Evolutionary conservation across 305 asterid species (phyloP).

Genomic region (Fraxinus xanthoxyloides): DNA sequence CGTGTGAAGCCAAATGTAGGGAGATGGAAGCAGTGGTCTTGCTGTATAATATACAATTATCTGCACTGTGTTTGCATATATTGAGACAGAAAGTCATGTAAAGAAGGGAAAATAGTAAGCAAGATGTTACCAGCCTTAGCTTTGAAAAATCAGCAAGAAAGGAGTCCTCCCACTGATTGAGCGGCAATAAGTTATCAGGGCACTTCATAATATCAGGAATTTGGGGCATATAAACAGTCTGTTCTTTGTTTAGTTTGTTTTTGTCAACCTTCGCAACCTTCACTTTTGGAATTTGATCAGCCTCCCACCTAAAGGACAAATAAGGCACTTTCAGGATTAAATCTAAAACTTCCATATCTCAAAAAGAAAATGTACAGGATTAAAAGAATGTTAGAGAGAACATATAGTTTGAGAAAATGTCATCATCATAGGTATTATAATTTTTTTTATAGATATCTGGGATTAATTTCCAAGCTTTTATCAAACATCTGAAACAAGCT

Average conservation of each 20-base stretch:
- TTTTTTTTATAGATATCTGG: background rate
- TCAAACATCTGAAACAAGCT: background rate
- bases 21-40: background rate
- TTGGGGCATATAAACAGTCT: constrained; percentile 82
- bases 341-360: constrained; percentile 6
- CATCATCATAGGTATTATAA: background rate
- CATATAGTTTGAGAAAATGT: background rate
- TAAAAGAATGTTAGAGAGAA: background rate
- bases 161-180: constrained; percentile 86
- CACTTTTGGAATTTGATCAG: constrained; percentile 73
- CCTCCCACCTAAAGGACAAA: constrained; percentile 73
- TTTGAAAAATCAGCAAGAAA: constrained; percentile 80
- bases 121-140: constrained; percentile 64
- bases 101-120: constrained; percentile 8
- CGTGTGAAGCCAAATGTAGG: background rate
- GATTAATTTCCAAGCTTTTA: background rate
- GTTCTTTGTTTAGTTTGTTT: constrained; percentile 51
- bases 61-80: background rate
- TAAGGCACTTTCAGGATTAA: constrained; percentile 16
- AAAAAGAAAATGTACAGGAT: background rate
- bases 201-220: constrained; percentile 80
- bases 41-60: background rate
- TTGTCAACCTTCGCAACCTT: constrained; percentile 54
- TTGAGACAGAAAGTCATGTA: background rate
- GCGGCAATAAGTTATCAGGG: constrained; percentile 69